Conservation (phyloP, 2,329 filamentous ascomycete genomes). For the Trichoderma harzianum region DNA sequence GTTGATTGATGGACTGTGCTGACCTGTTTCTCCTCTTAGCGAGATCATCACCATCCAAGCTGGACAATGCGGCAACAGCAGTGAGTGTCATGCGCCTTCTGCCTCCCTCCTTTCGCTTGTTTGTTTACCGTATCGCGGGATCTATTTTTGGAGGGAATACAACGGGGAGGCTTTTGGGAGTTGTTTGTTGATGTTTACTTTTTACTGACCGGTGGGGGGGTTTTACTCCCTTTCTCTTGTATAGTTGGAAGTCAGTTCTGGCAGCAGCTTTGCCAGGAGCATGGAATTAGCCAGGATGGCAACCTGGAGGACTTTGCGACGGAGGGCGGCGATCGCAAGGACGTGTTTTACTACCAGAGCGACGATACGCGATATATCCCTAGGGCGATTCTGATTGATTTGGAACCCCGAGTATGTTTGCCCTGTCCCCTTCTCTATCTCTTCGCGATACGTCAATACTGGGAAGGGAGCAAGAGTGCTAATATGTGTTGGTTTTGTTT, state of each 20-base stretch:
- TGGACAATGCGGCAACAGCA: conserved; percentile 98
- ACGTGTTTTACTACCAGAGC: conserved; percentile 99
- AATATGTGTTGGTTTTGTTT: neutral
- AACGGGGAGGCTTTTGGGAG: too few species aligned
- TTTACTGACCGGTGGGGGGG: neutral
- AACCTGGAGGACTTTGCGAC: conserved; percentile 98
- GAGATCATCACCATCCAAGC: conserved; percentile 99
- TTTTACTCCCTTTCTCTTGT: conserved; percentile 15
- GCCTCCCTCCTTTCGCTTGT: conserved; percentile 1
- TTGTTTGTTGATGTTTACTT: neutral
- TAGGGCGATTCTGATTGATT: conserved; percentile 87
- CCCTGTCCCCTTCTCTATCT: neutral
- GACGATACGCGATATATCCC: conserved; percentile 99
- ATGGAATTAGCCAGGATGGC: conserved; percentile 95
- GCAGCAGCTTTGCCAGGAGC: conserved; percentile 97
- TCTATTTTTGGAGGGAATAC: too few species aligned
- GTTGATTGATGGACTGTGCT: neutral
- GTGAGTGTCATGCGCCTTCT: conserved; percentile 53
- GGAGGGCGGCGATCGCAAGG: conserved; percentile 95
- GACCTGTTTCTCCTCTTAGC: conserved; percentile 45
- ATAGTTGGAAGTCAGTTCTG: conserved; percentile 95
- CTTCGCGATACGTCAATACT: neutral
- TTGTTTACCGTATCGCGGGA: neutral
- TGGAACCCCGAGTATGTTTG: conserved; percentile 74
- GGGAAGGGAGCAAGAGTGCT: neutral